These are phyloP conservation scores for Epichloe gansuensis DNA, from an alignment of 2,329 filamentous ascomycete genomes.

Conservation along the genomic window DNA sequence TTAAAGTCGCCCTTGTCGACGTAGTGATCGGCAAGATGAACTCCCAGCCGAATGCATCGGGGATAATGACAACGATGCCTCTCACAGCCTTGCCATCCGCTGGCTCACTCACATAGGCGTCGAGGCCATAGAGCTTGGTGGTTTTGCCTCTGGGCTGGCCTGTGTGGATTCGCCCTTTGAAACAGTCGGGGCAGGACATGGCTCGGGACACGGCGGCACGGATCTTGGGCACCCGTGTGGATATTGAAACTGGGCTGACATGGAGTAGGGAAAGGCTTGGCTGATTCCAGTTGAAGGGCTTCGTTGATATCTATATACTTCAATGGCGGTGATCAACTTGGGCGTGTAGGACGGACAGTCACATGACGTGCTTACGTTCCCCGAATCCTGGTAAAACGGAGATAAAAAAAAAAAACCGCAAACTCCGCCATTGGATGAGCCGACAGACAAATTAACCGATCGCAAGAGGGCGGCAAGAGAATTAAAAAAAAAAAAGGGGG, in stretches of 20 bases:
- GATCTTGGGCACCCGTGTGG: too few relatives aligned
- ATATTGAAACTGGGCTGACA: too few relatives aligned
- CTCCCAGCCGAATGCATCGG: constrained; percentile 43
- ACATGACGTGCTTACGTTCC: too few relatives aligned
- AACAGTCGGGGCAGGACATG: constrained; percentile 31
- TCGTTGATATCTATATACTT: not conserved
- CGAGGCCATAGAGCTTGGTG: constrained; percentile 32
- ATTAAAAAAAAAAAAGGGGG: too few relatives aligned
- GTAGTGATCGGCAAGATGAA: constrained; percentile 41
- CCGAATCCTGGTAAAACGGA: not conserved
- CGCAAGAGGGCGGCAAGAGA: too few relatives aligned
- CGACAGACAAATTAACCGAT: too few relatives aligned
- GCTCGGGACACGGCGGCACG: not conserved
- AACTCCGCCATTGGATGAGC: not conserved
- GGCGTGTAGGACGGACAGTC: too few relatives aligned
- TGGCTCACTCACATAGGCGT: constrained; percentile 33
- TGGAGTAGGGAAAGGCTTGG: too few relatives aligned
- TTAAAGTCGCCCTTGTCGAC: constrained; percentile 35
- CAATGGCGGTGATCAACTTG: not conserved
- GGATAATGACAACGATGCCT: constrained; percentile 39
- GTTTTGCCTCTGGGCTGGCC: constrained; percentile 31
- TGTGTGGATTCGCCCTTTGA: constrained; percentile 31
- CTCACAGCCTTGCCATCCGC: constrained; percentile 18
- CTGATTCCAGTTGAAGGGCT: not conserved
- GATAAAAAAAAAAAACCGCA: not conserved